Base-by-base conservation (phyloP, 257 asterid species). In the Anisodus tanguticus region DNA sequence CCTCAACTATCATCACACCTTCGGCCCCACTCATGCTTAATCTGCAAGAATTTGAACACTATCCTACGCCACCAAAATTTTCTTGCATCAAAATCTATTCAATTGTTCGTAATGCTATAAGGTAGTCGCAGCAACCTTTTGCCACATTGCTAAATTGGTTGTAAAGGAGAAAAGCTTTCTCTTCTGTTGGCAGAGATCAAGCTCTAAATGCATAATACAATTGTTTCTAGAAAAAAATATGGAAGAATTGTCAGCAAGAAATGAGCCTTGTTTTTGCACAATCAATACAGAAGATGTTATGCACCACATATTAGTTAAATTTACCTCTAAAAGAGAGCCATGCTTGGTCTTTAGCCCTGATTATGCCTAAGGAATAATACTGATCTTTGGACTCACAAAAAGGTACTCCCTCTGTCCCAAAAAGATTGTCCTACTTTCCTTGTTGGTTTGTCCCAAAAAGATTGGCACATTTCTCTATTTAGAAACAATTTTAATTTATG, bases 311-410 rank as follows among this genome's bases (percentile, higher is more conserved):
- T 64, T 64, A 64, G 71, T 63, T 63, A 26, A 31, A 31, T 31
- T 31, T 31, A 62, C 35, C 37, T n/a, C 68, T 60, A 60, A 62
- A 62, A 62, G 68, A 62, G 68, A 62, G 37, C 6, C 71, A 64
- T 64, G 43, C 41, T 64, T 31, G 71, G 43, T 12, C 43, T 64
- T 64, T 64, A 26, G 17, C 17, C 71, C 43, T 5, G 71, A 64
- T 41, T 64, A 10, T 64, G 71, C 11, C 71, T 64, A 64, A 64
- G 71, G 71, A 64, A 64, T 64, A 26, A 64, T 43, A 22, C 71
- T 10, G 71, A 64, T 64, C 71, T 10, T 64, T 64, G 43, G 71
- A 64, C 71, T 64, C 71, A 26, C 71, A 64, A 63, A 63, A 26
- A 63, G 70, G 17, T 26, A 26, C 10, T 31, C 2, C 35, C 35